Evolutionary conservation across 176 grass and related monocot species (phyloP).

Genomic region (Oryza glumipatula): DNA sequence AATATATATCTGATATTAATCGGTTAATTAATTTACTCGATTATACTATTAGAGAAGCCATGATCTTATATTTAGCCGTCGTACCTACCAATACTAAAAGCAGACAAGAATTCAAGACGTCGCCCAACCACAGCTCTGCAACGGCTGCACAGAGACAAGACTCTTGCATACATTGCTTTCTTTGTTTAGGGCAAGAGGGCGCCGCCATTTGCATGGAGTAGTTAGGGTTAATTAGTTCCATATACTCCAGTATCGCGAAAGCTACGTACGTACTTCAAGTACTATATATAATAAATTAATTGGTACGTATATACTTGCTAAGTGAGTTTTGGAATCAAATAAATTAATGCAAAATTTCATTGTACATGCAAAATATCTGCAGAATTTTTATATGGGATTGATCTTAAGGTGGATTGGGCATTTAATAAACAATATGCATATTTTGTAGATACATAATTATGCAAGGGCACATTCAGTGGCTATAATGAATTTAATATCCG

Average conservation of each 20-base stretch:
- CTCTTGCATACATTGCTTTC: not conserved
- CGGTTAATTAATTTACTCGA: not conserved
- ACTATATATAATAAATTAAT: too few relatives aligned
- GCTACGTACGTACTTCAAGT: not conserved
- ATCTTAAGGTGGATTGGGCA: too few relatives aligned
- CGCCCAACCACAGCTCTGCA: not conserved
- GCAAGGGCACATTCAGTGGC: too few relatives aligned
- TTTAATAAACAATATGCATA: too few relatives aligned
- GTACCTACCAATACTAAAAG: not conserved
- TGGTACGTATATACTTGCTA: too few relatives aligned
- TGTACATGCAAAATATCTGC: too few relatives aligned
- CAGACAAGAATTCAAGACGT: not conserved
- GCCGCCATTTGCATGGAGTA: constrained; percentile 9
- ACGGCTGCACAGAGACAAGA: not conserved
- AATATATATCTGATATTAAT: not conserved
- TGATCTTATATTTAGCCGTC: not conserved
- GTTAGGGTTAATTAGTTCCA: constrained; percentile 26
- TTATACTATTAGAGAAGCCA: not conserved
- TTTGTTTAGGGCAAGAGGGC: not conserved
- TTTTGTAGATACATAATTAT: too few relatives aligned
- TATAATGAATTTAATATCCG: too few relatives aligned
- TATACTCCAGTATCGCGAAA: not conserved
- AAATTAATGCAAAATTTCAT: too few relatives aligned
- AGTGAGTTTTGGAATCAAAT: too few relatives aligned
- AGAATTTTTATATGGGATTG: too few relatives aligned